Conservation (phyloP, 441 rosid species). For the Erodium chrysanthum region DNA sequence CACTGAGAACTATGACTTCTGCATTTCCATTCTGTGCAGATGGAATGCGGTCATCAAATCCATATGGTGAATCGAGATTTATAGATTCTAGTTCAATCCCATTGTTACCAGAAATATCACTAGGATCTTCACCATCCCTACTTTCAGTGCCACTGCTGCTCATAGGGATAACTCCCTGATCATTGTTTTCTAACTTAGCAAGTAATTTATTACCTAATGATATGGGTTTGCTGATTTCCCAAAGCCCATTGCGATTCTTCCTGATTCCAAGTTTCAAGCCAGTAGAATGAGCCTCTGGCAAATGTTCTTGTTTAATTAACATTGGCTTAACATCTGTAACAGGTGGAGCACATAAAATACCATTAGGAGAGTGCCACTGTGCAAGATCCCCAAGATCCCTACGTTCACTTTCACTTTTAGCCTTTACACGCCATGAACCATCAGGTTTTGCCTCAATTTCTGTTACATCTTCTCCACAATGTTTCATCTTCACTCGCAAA, state of each 20-base stretch:
- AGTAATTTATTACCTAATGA: slow-evolving; percentile 48
- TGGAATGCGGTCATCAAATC: slow-evolving; percentile 40
- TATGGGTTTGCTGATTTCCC: slow-evolving; percentile 85
- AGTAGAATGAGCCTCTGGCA: slow-evolving; percentile 47
- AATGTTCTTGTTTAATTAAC: slow-evolving; percentile 63
- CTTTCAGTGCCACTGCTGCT: slow-evolving; percentile 90
- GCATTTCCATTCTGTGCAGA: slow-evolving; percentile 46
- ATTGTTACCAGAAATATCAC: slow-evolving; percentile 50
- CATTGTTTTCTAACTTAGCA: slow-evolving; percentile 36
- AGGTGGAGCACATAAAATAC: slow-evolving; percentile 36
- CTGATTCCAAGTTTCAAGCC: slow-evolving; percentile 74
- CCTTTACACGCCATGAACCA: slow-evolving; percentile 93
- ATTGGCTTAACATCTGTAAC: slow-evolving; percentile 34
- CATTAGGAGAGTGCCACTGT: slow-evolving; percentile 75
- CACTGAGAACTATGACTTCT: slow-evolving; percentile 79
- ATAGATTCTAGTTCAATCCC: slow-evolving; percentile 66
- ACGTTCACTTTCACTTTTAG: slow-evolving; percentile 62
- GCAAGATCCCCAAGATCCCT: slow-evolving; percentile 73
- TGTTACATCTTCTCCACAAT: slow-evolving; percentile 77
- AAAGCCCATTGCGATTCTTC: slow-evolving; percentile 71
- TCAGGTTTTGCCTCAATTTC: slow-evolving; percentile 94
- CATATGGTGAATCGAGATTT: slow-evolving; percentile 52
- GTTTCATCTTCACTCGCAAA: slow-evolving; percentile 48
- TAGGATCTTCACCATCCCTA: slow-evolving; percentile 87
- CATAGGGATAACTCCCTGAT: slow-evolving; percentile 60